Conservation (phyloP, 1,284 basidiomycete genomes). For the Entoloma clypeatum region DNA sequence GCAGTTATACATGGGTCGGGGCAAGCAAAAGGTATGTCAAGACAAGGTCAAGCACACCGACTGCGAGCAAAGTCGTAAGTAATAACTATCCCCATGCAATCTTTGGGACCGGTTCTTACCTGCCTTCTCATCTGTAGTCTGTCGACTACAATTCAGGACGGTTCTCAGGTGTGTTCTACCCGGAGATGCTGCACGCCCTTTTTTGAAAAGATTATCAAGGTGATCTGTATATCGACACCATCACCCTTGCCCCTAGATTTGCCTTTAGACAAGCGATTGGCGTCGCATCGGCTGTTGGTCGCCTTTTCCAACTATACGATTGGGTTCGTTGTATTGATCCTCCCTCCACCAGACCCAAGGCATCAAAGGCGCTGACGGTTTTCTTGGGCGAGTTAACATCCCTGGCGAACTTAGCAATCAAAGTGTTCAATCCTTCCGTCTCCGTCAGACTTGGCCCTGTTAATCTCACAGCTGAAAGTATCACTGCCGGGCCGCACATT, state of each 20-base stretch:
- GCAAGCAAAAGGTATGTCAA: constrained; percentile 42
- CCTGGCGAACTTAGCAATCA: background rate
- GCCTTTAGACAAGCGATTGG: constrained; percentile 51
- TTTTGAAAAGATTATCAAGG: constrained; percentile 26
- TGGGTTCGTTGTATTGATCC: constrained; percentile 18
- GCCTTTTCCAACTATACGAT: constrained; percentile 15
- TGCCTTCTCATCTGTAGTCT: constrained; percentile 30
- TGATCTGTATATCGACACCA: constrained; percentile 45
- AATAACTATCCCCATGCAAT: no score
- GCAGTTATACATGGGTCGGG: constrained; percentile 65
- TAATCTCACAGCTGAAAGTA: constrained; percentile 41
- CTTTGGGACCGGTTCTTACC: background rate
- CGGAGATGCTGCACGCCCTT: constrained; percentile 5
- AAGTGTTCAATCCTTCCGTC: background rate
- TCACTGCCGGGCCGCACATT: constrained; percentile 27
- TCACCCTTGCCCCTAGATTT: constrained; percentile 36
- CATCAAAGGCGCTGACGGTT: constrained; percentile 45
- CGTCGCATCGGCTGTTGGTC: constrained; percentile 42
- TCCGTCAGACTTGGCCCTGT: constrained; percentile 45
- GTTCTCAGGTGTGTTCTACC: constrained; percentile 39
- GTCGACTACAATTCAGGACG: constrained; percentile 52
- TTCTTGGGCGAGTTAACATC: constrained; percentile 41
- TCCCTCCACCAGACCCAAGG: no score
- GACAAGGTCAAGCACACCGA: constrained; percentile 46
- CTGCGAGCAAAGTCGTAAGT: constrained; percentile 41